phyloP scores from a whole-genome alignment of 805 yeast species.

The Metschnikowia henanensis region DNA sequence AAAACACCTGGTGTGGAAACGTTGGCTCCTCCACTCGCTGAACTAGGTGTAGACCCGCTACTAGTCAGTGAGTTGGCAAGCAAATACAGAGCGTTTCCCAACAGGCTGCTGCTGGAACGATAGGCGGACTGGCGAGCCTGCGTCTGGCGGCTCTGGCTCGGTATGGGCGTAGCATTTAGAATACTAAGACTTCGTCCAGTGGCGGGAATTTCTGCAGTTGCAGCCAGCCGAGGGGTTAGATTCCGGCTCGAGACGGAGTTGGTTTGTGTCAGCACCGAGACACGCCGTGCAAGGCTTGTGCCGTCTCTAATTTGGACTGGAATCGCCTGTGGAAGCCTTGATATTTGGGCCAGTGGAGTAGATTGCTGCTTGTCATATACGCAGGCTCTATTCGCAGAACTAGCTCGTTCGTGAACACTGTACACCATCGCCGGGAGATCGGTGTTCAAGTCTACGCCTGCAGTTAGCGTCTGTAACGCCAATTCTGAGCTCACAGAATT shows the following conservation, averaged over 20 bases:
- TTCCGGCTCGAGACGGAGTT: not conserved
- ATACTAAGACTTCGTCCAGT: not conserved
- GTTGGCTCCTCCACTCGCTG: not conserved
- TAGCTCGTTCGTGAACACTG: conserved; percentile 28
- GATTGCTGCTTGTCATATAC: conserved; percentile 10
- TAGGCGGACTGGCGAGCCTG: not conserved
- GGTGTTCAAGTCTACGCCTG: conserved; percentile 27
- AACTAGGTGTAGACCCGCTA: conserved; percentile 5
- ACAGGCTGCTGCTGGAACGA: conserved; percentile 3
- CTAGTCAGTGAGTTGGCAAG: conserved; percentile 2
- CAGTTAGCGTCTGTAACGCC: conserved; percentile 21
- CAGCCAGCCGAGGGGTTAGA: not conserved
- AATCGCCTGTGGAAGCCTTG: conserved; percentile 4
- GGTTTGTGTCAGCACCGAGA: conserved; percentile 3
- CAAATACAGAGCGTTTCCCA: conserved; percentile 2
- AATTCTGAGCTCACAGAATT: conserved; percentile 6
- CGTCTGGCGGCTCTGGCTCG: not conserved
- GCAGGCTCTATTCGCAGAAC: conserved; percentile 6
- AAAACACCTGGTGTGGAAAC: conserved; percentile 3
- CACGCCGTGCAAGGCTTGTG: conserved; percentile 8
- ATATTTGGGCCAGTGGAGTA: not conserved
- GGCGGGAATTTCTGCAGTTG: not conserved
- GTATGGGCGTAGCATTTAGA: not conserved
- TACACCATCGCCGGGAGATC: conserved; percentile 32
- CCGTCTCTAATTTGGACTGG: conserved; percentile 11